Evolutionary conservation across 805 yeast genomes (phyloP).

Genomic region (Priceomyces haplophilus): DNA sequence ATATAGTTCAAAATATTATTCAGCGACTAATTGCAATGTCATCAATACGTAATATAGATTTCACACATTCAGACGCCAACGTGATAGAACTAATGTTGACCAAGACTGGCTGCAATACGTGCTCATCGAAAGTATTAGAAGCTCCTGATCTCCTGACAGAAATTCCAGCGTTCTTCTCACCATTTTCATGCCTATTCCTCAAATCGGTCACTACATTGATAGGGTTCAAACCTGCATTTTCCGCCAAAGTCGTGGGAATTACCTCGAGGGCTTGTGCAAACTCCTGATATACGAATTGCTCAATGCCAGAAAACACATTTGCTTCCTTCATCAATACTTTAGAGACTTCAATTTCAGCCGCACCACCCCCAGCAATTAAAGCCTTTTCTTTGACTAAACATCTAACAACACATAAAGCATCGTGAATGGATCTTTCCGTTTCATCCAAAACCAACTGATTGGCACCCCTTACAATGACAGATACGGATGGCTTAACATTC

Average conservation of each 20-base stretch:
- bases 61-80: constrained; percentile 94
- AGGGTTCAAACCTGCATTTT: constrained; percentile 91
- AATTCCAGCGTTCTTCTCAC: constrained; percentile 92
- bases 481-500: constrained; percentile 65
- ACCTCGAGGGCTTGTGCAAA: constrained; percentile 90
- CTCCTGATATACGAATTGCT: constrained; percentile 87
- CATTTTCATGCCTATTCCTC: constrained; percentile 85
- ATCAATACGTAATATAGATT: constrained; percentile 92
- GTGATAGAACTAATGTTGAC: constrained; percentile 93
- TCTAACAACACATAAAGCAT: constrained; percentile 90
- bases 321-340: constrained; percentile 71
- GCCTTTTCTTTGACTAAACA: constrained; percentile 87
- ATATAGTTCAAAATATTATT: not conserved
- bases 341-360: constrained; percentile 91
- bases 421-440: constrained; percentile 95
- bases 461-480: constrained; percentile 93
- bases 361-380: constrained; percentile 97
- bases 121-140: constrained; percentile 85
- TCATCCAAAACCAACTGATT: constrained; percentile 88
- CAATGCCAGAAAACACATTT: constrained; percentile 72
- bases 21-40: constrained; percentile 81
- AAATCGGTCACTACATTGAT: constrained; percentile 89
- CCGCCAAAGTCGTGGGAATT: constrained; percentile 91
- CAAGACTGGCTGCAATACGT: constrained; percentile 93
- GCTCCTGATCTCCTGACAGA: constrained; percentile 93